phyloP scores from a whole-genome alignment of 106 monocot species.

The Dendrobium huoshanense region DNA sequence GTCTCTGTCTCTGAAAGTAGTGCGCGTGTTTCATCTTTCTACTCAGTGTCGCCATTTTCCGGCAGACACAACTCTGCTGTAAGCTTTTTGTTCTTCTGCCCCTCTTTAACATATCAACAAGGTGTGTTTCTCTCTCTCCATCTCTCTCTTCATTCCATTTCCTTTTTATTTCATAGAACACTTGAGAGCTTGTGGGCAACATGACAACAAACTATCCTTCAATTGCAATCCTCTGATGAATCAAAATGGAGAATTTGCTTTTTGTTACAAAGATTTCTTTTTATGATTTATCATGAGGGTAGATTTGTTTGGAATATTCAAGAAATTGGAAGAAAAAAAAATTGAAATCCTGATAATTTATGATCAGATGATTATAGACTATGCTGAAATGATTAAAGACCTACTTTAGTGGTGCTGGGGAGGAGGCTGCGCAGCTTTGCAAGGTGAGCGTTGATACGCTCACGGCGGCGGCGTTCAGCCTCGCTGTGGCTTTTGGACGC shows the following conservation, averaged over 20 bases:
- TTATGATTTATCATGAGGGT: too few relatives aligned
- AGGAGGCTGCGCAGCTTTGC: constrained; percentile 83
- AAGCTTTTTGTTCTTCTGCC: constrained; percentile 20
- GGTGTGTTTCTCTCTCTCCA: neutral
- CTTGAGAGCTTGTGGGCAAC: too few relatives aligned
- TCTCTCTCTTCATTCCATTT: too few relatives aligned
- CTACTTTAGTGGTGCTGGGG: constrained; percentile 92
- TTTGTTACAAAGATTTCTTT: too few relatives aligned
- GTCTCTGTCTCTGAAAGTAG: constrained; percentile 30
- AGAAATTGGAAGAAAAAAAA: too few relatives aligned
- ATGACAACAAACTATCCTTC: too few relatives aligned
- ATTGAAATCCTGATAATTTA: too few relatives aligned
- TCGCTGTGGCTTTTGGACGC: constrained; percentile 99
- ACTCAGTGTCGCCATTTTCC: constrained; percentile 10
- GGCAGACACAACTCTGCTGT: constrained; percentile 18
- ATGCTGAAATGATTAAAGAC: neutral
- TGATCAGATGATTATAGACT: too few relatives aligned
- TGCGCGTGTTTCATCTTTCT: constrained; percentile 44
- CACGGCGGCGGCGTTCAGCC: constrained; percentile 85
- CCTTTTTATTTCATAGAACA: too few relatives aligned
- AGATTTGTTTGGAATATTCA: too few relatives aligned
- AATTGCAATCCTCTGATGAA: too few relatives aligned
- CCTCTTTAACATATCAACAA: constrained; percentile 21
- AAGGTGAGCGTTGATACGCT: constrained; percentile 85
- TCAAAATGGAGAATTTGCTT: too few relatives aligned